Percentiles rank a stretch among this genome's conserved stretches.
Evolutionary conservation across 2,329 filamentous ascomycete species (phyloP).

Genomic region (Paraconiothyrium sp.): DNA sequence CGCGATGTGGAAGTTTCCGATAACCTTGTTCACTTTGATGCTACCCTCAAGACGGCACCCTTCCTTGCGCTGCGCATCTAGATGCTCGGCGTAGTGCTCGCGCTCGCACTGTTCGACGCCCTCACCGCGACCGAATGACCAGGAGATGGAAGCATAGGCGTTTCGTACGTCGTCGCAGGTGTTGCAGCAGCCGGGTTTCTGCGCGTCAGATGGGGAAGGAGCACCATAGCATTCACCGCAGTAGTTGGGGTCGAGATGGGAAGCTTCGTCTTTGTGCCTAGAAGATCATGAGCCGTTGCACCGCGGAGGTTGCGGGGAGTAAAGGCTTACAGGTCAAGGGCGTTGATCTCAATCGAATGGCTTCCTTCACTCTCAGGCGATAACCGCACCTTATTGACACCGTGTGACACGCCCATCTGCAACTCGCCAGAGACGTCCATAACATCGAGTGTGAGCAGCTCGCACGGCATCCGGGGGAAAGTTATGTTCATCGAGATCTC

Average conservation of each 20-base stretch:
- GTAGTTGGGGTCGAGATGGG: slow-evolving; percentile 89
- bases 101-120: slow-evolving; percentile 94
- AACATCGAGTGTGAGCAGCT: slow-evolving; percentile 94
- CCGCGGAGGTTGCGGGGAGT: background rate
- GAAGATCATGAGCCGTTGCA: slow-evolving; percentile 17
- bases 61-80: slow-evolving; percentile 88
- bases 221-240: slow-evolving; percentile 95
- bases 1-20: slow-evolving; percentile 98
- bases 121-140: slow-evolving; percentile 94
- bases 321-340: slow-evolving; percentile 49
- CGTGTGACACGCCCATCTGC: slow-evolving; percentile 92
- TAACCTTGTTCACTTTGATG: slow-evolving; percentile 95
- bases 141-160: slow-evolving; percentile 86
- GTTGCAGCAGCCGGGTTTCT: slow-evolving; percentile 92
- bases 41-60: slow-evolving; percentile 94
- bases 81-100: slow-evolving; percentile 89
- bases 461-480: slow-evolving; percentile 92
- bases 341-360: slow-evolving; percentile 52
- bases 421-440: slow-evolving; percentile 99
- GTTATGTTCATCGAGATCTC: slow-evolving; percentile 98
- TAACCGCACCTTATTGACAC: slow-evolving; percentile 89
- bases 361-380: slow-evolving; percentile 77
- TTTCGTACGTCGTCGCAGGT: slow-evolving; percentile 97
- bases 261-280: slow-evolving; percentile 72
- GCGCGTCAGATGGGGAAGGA: slow-evolving; percentile 71